Evolutionary conservation across 2,329 filamentous ascomycete species (phyloP), one percentile per base, ranked within the genome.

Genomic region (Sporothrix schenckii): DNA sequence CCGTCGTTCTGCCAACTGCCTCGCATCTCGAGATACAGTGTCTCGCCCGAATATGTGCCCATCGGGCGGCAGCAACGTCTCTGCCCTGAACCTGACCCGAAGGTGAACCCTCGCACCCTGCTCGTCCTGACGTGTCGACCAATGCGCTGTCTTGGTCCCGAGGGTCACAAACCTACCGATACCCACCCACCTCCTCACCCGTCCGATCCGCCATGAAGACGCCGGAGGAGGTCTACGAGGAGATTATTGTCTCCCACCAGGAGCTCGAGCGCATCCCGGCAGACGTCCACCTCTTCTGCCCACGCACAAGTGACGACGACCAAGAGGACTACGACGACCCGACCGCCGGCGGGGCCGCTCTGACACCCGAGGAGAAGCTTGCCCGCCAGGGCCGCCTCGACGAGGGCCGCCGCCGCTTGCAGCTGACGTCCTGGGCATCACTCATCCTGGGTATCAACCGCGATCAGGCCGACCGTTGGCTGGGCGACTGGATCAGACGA

Each of bases 281-380:
- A n/a, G 80, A 85, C 16, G 80, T 83, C 30, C 91, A 93, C 76
- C 82, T 92, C 68, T 86, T 92, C 72, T 93, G 91, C 72, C 89
- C 91, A 1, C 88, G 87, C 72, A 79, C 87, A 70, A 80, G 83
- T 74, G 85, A 88, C 61, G 86, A 91, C 1, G 91, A 93, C 72
- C 78, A 79, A 24, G 85, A 87, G 73, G 85, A 89, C 75, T 92
- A 92, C 79, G 84, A 89, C 27, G 84, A 89, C 72, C 81, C 80
- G 3, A 78, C 81, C 56, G 77, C 80, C 5, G 80, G 81, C 3
- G 83, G 85, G 19, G 79, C 81, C 16, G 50, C 53, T 53, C 80
- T 88, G 52, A 83, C 83, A 9, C 74, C 76, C 21, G 82, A 83
- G 10, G 83, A 86, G 73, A 89, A 88, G 76, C 77, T 81, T 65